Evolutionary conservation across 2,329 filamentous ascomycete species (phyloP), one percentile per base, ranked within the genome.

Genomic region (Pseudogymnoascus sp.): DNA sequence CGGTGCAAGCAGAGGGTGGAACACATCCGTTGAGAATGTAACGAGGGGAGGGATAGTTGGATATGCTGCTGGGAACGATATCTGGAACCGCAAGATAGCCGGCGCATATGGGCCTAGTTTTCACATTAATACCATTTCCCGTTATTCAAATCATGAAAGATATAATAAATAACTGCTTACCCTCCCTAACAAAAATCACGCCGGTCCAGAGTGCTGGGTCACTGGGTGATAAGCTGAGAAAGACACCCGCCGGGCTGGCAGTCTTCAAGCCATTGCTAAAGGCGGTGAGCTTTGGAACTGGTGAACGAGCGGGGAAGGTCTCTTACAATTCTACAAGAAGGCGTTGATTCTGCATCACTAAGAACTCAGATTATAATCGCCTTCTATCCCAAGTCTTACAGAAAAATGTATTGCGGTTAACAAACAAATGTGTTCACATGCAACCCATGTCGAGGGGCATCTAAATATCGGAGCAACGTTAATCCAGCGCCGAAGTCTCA

Each of bases 1-100:
- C 39, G 95, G 93, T 6, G 93, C 92, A 69, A 98, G 88, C 45
- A 99, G 82, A 16, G 93, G 93, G 75, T 99, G 93, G 75, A 98
- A 99, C 69, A 98, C 89, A 74, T 98, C 93, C 69, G 91, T 96
- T 54, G 86, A 85, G 76, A 99, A 96, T 63, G 89, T 93, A 68
- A 99, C 85, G 16, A 93, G 81, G 8, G 95, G 95, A 61, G 93
- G 90, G 19, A 90, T 78, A 62, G 82, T 78, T 11, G 93, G 93
- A 74, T 96, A 97, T 41, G 83, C 82, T 66, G 89, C 81, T 37
- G 93, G 90, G 71, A 98, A 98, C 23, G 88, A 88, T 68, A 98
- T 89, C 69, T 95, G 88, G 77, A 98, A 96, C 71, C 93, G 90
- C 67, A 98, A 83, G 70, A 97, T 85, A 57, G 92, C 90, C 65